Base-by-base conservation (phyloP, 1,139 yeast genomes). In the Pichia kudriavzevii region DNA sequence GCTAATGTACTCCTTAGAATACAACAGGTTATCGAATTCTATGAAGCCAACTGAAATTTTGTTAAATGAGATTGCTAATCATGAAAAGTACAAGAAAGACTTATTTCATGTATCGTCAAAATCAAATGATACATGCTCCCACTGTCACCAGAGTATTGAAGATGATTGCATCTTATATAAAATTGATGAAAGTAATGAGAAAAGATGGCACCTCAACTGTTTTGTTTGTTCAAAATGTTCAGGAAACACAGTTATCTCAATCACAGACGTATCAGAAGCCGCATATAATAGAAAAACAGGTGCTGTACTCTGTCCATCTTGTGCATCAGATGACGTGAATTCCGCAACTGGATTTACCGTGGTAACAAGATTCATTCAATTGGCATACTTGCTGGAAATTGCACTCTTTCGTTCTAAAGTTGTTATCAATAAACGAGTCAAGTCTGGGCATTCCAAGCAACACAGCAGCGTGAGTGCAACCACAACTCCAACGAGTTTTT, bases 141-240 rank as follows among this genome's bases (percentile, higher is more conserved):
- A 58, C 2, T 91, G 98, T 56, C 65, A 67, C 5, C 73, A 76
- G 52, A 79, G 88, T 46, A 82, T 91, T 31, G 97, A 93, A 56
- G 93, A 79, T 47, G 70, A 72, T 17, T 88, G 97, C 60, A 65
- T 78, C 11, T 69, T 69, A 37, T 72, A 64, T 45, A 71, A 69
- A 17, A 30, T 22, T 14, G n/a, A 32, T 12, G 31, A 34, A 9
- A 17, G 24, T 10, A 31, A 6, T 12, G 74, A 74, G 30, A 62
- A 67, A 35, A 71, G 95, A 48, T 91, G 96, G 96, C 98, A 91
- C 53, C 43, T 66, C 13, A 65, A 69, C 29, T 91, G 98, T 59
- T 69, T 87, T 40, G 52, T 54, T 7, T 88, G 97, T 50, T 55
- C 71, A 0, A 56, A 52, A 8, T 82, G 94, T 52, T 52, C 44